Percentiles rank a stretch among this genome's conserved stretches.
These are phyloP conservation scores for Hygrophila difformis DNA, from an alignment of 257 asterid genomes.

Conservation along the genomic window DNA sequence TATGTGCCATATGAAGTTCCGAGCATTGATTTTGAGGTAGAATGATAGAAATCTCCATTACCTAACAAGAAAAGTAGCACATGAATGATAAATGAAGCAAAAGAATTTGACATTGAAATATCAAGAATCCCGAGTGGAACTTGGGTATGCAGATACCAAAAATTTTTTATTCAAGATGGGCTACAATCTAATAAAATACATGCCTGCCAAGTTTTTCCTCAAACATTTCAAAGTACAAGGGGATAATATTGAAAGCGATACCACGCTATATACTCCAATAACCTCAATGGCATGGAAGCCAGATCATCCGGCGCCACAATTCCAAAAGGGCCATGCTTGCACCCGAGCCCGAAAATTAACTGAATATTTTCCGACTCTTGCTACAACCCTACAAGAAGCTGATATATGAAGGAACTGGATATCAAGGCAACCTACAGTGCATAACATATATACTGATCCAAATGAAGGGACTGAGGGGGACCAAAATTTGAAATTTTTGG, in stretches of 20 bases:
- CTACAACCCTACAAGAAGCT: no score
- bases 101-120: conserved; percentile 5
- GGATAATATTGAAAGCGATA: not conserved
- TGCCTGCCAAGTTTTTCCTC: not conserved
- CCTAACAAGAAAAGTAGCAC: conserved; percentile 30
- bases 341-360: no score
- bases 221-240: not conserved
- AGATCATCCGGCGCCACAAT: no score
- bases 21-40: conserved; percentile 25
- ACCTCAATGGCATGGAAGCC: no score
- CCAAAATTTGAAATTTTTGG: not conserved
- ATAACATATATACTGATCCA: no score
- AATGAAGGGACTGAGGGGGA: no score
- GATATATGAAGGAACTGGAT: no score
- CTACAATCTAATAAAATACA: not conserved
- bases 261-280: not conserved
- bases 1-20: conserved; percentile 23
- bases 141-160: not conserved
- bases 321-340: no score
- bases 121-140: not conserved
- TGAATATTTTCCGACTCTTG: no score
- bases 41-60: conserved; percentile 23
- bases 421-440: no score
- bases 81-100: conserved; percentile 10
- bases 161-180: not conserved